These are phyloP conservation scores for Pholiota molesta DNA, from an alignment of 768 basidiomycete genomes.

Conservation along the genomic window DNA sequence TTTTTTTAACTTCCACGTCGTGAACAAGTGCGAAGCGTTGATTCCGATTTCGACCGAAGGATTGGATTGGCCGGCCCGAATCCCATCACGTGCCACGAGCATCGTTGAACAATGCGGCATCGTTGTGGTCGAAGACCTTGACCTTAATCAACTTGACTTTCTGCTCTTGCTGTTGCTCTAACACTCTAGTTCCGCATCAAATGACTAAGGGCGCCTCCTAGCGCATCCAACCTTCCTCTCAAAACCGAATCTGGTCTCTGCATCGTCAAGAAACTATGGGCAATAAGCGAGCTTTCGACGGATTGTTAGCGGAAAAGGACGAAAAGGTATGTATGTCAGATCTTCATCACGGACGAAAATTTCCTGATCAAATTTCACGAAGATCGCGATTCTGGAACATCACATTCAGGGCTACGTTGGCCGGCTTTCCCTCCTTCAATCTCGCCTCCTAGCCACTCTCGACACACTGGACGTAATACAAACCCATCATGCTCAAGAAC, in stretches of 20 bases:
- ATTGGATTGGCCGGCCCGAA: no score
- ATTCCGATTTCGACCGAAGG: no score
- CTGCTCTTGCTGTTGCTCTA: no score
- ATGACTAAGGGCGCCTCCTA: not conserved
- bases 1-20: no score
- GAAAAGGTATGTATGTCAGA: not conserved
- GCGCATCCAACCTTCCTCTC: no score
- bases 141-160: no score
- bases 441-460: slow-evolving; percentile 50
- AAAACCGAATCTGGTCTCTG: no score
- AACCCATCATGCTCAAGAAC: slow-evolving; percentile 40
- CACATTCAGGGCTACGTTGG: not conserved
- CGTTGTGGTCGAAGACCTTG: no score
- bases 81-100: no score
- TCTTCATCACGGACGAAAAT: not conserved
- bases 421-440: slow-evolving; percentile 26
- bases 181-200: not conserved
- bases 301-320: not conserved
- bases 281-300: not conserved
- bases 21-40: no score
- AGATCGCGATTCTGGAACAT: not conserved
- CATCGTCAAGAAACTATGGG: not conserved
- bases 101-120: no score
- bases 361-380: not conserved
- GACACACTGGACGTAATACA: slow-evolving; percentile 52